Percentiles rank a stretch among this genome's conserved stretches.
phyloP scores from a whole-genome alignment of 1,284 basidiomycete genomes.

The Moesziomyces aphidis region DNA sequence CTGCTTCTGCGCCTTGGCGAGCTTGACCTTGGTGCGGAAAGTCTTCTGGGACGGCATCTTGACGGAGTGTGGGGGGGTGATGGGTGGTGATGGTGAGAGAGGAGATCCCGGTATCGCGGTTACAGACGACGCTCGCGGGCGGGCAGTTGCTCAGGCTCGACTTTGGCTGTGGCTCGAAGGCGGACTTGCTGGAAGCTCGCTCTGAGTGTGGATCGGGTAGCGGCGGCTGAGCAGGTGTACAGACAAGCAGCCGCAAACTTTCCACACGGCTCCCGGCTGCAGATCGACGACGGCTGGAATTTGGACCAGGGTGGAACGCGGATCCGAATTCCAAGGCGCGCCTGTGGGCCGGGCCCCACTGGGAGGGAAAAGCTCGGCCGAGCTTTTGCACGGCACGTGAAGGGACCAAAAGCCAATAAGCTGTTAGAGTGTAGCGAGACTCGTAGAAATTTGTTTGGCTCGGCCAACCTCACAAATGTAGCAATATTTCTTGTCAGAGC shows the following conservation, averaged over 20 bases:
- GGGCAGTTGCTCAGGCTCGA: too few relatives aligned
- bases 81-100: slow-evolving; percentile 7
- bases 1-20: slow-evolving; percentile 94
- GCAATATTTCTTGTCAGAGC: neutral
- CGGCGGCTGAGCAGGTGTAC: neutral
- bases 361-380: neutral
- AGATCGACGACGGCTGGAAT: neutral
- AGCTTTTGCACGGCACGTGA: neutral
- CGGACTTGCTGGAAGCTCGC: neutral
- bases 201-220: neutral
- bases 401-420: neutral
- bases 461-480: neutral
- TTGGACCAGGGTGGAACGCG: too few relatives aligned
- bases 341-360: too few relatives aligned
- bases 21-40: slow-evolving; percentile 94
- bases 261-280: too few relatives aligned
- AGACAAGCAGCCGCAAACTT: neutral
- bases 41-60: slow-evolving; percentile 92
- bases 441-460: neutral
- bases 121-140: neutral
- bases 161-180: too few relatives aligned
- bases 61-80: slow-evolving; percentile 13
- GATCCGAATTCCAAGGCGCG: neutral
- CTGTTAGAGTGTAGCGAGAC: neutral
- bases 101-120: neutral